Evolutionary conservation across 2,329 filamentous ascomycete species (phyloP), one percentile per base, ranked within the genome.

Genomic region (Fusarium subglutinans): DNA sequence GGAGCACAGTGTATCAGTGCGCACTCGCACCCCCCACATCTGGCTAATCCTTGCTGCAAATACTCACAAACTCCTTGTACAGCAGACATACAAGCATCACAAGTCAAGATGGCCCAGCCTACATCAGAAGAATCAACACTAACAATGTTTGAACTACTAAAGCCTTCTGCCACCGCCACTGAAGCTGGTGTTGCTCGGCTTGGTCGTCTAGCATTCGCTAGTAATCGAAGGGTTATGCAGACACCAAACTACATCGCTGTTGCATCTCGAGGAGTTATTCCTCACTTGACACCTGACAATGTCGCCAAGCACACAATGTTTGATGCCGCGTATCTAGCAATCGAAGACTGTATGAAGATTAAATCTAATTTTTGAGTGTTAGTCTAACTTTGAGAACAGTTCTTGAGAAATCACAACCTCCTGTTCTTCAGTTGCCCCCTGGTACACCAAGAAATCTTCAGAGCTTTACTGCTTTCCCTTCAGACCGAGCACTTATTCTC

Each of bases 211-310:
- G 83, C 86, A 9, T 81, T 96, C 11, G 86, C 82, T 77, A 90
- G 83, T 77, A 90, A 83, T 47, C 88, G 93, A 67, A 89, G 87
- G 70, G 83, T 87, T n/a, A 87, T 98, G 73, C 85, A 93, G 26
- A 99, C 96, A 37, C 96, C 96, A 48, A 92, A 93, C 80, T 97
- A 93, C 81, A 85, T 98, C 66, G 92, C 90, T 57, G 87, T 93
- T 74, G 93, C 93, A 7, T 98, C 96, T 40, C 90, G 96, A 78
- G 96, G 96, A 28, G 90, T 90, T 4, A 86, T 98, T 41, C 95
- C 96, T 58, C 96, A 99, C 84, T 84, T 99, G 73, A 93, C 95
- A 7, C 95, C 95, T 44, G 96, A 99, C 85, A 93, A 93, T 70
- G 86, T 96, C 74, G 81, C 84, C 45, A 91, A 90, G 63, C 86